phyloP scores from a whole-genome alignment of 345 rosid genomes.

The Erucastrum elatum region DNA sequence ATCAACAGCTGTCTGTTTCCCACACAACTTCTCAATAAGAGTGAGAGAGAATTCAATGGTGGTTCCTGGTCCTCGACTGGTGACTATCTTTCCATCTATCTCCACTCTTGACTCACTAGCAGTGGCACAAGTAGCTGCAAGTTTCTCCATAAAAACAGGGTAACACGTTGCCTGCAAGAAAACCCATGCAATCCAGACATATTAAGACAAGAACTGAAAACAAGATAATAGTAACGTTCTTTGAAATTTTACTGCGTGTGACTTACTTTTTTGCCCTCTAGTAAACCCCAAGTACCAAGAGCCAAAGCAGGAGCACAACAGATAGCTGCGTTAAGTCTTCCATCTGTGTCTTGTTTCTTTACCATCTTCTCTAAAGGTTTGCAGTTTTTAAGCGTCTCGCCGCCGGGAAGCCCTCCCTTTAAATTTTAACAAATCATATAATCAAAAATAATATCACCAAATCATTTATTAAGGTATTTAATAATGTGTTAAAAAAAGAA shows the following conservation, averaged over 20 bases:
- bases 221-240: background rate
- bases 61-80: conserved; percentile 90
- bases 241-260: background rate
- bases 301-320: conserved; percentile 95
- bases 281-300: conserved; percentile 86
- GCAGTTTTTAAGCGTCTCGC: conserved; percentile 68
- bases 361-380: conserved; percentile 61
- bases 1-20: conserved; percentile 73
- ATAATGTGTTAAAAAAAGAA: too few relatives aligned
- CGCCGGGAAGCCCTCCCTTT: conserved; percentile 92
- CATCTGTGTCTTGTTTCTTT: conserved; percentile 79
- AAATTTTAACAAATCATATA: conserved; percentile 24
- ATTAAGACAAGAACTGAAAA: background rate
- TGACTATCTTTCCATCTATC: conserved; percentile 66
- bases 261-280: conserved; percentile 74
- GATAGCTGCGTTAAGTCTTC: conserved; percentile 73
- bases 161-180: conserved; percentile 76
- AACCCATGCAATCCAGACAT: background rate
- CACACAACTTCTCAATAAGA: conserved; percentile 68
- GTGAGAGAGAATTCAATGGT: conserved; percentile 81
- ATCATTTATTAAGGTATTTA: background rate
- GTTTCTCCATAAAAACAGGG: conserved; percentile 83
- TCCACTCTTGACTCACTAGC: conserved; percentile 87
- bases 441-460: background rate
- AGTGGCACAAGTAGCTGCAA: conserved; percentile 55